A percentile compares a stretch with the other conserved stretches of the same genome.
These are phyloP conservation scores for Ricinus communis DNA, from an alignment of 345 rosid species.

Conservation along the genomic window DNA sequence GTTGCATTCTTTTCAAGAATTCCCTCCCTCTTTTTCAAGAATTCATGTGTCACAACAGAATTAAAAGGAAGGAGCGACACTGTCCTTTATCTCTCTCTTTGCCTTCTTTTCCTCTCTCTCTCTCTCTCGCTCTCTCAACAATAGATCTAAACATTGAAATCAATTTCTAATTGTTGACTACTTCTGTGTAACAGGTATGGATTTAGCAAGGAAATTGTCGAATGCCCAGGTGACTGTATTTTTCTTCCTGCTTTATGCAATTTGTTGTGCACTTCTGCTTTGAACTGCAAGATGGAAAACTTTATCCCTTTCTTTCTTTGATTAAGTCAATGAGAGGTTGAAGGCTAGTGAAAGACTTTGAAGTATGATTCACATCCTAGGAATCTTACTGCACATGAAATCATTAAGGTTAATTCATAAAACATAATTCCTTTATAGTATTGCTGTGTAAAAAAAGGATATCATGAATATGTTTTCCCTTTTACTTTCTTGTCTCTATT, in stretches of 20 bases:
- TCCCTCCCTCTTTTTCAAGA: no score
- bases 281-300: not conserved
- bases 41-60: no score
- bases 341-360: not conserved
- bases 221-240: conserved; percentile 65
- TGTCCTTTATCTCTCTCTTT: not conserved
- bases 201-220: conserved; percentile 87
- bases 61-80: no score
- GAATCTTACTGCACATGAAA: not conserved
- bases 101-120: not conserved
- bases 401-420: not conserved
- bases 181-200: conserved; percentile 67
- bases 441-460: not conserved
- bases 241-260: not conserved
- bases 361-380: not conserved
- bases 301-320: not conserved
- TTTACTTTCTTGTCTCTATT: no score
- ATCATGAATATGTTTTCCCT: not conserved
- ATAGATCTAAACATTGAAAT: not conserved
- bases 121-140: not conserved
- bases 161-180: conserved; percentile 7
- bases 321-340: not conserved
- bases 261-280: not conserved
- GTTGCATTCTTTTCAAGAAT: no score
- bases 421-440: not conserved